Conservation (phyloP, 2,329 filamentous ascomycete species). For the Colletotrichum chrysophilum region DNA sequence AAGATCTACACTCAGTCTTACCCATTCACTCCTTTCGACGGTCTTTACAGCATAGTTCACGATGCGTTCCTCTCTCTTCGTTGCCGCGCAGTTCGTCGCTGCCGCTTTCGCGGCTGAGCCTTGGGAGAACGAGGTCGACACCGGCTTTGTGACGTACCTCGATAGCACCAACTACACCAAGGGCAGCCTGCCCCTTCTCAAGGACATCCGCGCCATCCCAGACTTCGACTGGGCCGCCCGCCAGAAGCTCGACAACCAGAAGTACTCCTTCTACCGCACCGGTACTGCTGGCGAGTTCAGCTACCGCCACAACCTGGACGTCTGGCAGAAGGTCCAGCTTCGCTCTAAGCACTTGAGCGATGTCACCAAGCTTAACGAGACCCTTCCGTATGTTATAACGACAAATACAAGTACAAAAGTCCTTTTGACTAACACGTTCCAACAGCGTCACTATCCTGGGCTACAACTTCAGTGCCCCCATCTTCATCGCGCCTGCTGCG, state of each 20-base stretch:
- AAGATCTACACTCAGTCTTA: background rate
- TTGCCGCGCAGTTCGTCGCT: slow-evolving; percentile 24
- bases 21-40: background rate
- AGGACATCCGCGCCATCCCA: slow-evolving; percentile 47
- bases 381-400: slow-evolving; percentile 27
- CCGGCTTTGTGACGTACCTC: slow-evolving; percentile 34
- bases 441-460: slow-evolving; percentile 47
- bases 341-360: slow-evolving; percentile 46
- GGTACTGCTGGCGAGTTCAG: slow-evolving; percentile 54
- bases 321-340: slow-evolving; percentile 49
- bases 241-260: slow-evolving; percentile 42
- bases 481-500: slow-evolving; percentile 55
- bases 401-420: too few relatives aligned
- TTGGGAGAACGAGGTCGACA: slow-evolving; percentile 40
- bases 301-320: slow-evolving; percentile 57
- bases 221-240: slow-evolving; percentile 57
- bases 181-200: slow-evolving; percentile 40
- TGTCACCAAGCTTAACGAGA: slow-evolving; percentile 39
- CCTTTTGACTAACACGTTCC: background rate
- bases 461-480: slow-evolving; percentile 50
- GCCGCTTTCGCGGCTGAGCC: slow-evolving; percentile 32
- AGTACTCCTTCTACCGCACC: slow-evolving; percentile 55
- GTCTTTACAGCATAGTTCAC: background rate
- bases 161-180: slow-evolving; percentile 33
- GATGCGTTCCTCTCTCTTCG: slow-evolving; percentile 5